Base-by-base conservation (phyloP, 208 protist species). In the Naegleria fowleri region DNA sequence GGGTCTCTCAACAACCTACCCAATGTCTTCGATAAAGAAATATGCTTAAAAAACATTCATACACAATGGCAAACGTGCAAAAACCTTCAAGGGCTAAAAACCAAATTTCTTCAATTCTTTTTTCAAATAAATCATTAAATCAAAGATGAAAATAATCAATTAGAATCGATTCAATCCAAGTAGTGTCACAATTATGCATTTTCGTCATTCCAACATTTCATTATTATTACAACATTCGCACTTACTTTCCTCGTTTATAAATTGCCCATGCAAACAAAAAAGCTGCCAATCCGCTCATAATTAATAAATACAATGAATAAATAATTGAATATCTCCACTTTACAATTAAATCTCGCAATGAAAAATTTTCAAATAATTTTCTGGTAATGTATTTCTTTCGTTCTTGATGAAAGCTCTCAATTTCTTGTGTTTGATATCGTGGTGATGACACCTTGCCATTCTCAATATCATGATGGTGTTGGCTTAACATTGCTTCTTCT, bases 211-310 rank as follows among this genome's bases (percentile, higher is more conserved):
- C 9, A 85, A 7, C 4, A 85, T 19, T 43, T n/a, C n/a, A n/a
- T n/a, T n/a, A n/a, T n/a, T n/a, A n/a, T n/a, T n/a, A n/a, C n/a
- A n/a, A n/a, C n/a, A n/a, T n/a, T n/a, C 13, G n/a, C 16, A 84
- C 76, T 39, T 38, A 84, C 76, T 33, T 84, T 86, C 83, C 83
- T 40, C 83, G 6, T 11, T 43, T 86, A 29, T 86, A 86, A 86
- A 86, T 86, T 7, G 83, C 39, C 83, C 83, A 86, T 38, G 36
- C 33, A 86, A 86, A 86, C 25, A 86, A 86, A 86, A 86, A 86
- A 0, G 38, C 15, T 43, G 39, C 40, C 5, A 86, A 43, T 48
- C 9, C 13, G 48, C 13, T 48, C 33, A 86, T 40, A 51, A 86
- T 19, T 48, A 86, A 39, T 48, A 39, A 86, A 48, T 86, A 86